Base-by-base conservation (phyloP, 2,329 filamentous ascomycete genomes). In the Chaetoscypha palmicola region DNA sequence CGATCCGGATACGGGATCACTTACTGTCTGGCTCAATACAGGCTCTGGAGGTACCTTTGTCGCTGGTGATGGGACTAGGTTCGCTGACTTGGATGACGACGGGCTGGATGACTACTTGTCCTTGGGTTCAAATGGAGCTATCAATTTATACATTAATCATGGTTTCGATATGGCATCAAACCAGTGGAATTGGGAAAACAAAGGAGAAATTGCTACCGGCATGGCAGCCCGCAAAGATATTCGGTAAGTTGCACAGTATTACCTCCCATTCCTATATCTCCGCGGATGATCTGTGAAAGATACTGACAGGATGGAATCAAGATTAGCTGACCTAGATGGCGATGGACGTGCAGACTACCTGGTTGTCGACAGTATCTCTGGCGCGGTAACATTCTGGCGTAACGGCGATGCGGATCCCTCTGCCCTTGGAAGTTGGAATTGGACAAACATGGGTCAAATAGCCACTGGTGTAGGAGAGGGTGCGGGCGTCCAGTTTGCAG, bases 51-150 rank as follows among this genome's bases (percentile, higher is more conserved):
- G 23, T 9, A n/a, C n/a, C n/a, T n/a, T n/a, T 12, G 37, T 45
- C 9, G 14, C 38, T 31, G 34, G 34, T 19, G 12, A 28, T 11
- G 24, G 37, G 3, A 41, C 46, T 20, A 23, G 32, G 9, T 45
- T 49, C 21, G 46, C 46, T 30, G 48, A 50, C 33, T 21, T 50
- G 3, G 38, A 48, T 20, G 46, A 42, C 11, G 48, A 50, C 23
- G 45, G 45, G 2, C 32, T 30, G 16, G 42, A 22, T 16, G 48
- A 50, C 5, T 50, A 46, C 30, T 36, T 48, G 8, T 38, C 10
- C 9, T 31, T 45, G 8, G 14, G 39, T 31, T 5, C n/a, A 4
- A 26, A 42, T 33, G 43, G 46, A n/a, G 23, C 19, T 35, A 22
- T 43, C 3, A 17, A 33, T 5, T 28, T 14, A 12, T 48, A 23